Percentiles rank a stretch among this genome's conserved stretches.
phyloP scores from a whole-genome alignment of 2,329 filamentous ascomycete genomes.

The Stachybotrys chlorohalonatus region DNA sequence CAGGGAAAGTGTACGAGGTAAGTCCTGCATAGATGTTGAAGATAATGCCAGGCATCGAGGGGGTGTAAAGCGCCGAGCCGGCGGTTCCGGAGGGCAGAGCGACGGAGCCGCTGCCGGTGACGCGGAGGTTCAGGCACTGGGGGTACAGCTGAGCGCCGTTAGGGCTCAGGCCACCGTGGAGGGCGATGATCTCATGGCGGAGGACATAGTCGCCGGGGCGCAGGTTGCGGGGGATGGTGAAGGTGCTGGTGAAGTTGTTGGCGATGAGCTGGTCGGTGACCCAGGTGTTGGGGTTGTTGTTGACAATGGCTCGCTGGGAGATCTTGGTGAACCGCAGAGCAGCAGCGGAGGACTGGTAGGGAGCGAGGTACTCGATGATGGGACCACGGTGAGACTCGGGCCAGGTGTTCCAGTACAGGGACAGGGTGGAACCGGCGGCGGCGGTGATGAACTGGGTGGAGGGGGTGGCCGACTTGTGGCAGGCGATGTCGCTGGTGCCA shows the following conservation, averaged over 20 bases:
- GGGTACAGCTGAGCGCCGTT: constrained; percentile 41
- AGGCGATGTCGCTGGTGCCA: constrained; percentile 30
- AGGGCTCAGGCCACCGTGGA: constrained; percentile 29
- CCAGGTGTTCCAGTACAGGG: constrained; percentile 30
- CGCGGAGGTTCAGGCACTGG: constrained; percentile 37
- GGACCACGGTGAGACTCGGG: constrained; percentile 36
- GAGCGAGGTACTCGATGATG: constrained; percentile 54
- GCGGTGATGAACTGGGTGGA: constrained; percentile 25
- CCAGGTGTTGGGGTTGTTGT: constrained; percentile 18
- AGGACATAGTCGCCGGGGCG: constrained; percentile 32
- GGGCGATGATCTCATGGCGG: constrained; percentile 40
- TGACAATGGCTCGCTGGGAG: constrained; percentile 40
- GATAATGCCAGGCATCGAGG: constrained; percentile 14
- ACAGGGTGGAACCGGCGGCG: constrained; percentile 26
- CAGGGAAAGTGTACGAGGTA: constrained; percentile 11
- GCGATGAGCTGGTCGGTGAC: constrained; percentile 29
- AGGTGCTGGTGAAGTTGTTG: constrained; percentile 19
- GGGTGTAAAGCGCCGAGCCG: constrained; percentile 14
- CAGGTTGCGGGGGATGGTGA: constrained; percentile 20
- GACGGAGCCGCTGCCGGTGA: constrained; percentile 27
- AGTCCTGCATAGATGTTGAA: constrained; percentile 15
- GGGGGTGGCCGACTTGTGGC: constrained; percentile 29
- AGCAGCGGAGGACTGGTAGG: constrained; percentile 42
- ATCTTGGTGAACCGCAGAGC: constrained; percentile 54
- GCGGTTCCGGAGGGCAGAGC: constrained; percentile 15